A percentile compares a stretch with the other conserved stretches of the same genome.
phyloP scores from a whole-genome alignment of 148 eudicot species.

The Rhododendron ferrugineum region DNA sequence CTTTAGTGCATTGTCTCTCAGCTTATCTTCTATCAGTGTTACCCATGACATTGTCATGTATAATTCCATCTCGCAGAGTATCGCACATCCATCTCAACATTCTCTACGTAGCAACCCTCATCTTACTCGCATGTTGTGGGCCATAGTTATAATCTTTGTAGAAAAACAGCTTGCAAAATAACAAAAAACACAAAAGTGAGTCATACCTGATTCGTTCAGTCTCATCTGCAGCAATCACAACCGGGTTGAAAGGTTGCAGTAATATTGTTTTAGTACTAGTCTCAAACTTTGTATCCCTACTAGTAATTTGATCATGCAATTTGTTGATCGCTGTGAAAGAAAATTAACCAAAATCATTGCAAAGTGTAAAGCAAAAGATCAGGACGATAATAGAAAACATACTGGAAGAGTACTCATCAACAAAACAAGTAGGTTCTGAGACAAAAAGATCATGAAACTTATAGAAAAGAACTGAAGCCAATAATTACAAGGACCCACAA shows the following conservation, averaged over 20 bases:
- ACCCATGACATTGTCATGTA: neutral
- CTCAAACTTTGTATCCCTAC: constrained; percentile 93
- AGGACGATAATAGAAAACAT: neutral
- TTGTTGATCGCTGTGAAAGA: constrained; percentile 59
- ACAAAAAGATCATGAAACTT: neutral
- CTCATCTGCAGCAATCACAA: constrained; percentile 85
- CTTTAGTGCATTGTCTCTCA: neutral
- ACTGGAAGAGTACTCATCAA: neutral
- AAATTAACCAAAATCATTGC: neutral
- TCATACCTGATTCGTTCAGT: constrained; percentile 76
- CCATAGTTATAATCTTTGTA: neutral
- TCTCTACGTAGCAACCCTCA: neutral
- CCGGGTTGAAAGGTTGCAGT: constrained; percentile 75
- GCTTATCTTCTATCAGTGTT: neutral
- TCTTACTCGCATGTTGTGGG: neutral
- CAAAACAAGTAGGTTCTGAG: neutral
- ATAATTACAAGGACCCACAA: constrained; percentile 41
- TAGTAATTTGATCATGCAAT: constrained; percentile 76
- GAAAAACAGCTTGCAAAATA: neutral
- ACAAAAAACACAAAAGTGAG: neutral
- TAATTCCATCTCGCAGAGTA: neutral
- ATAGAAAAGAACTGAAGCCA: neutral
- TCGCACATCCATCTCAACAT: neutral
- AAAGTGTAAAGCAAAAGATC: neutral
- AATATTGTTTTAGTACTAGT: constrained; percentile 59